phyloP scores from a whole-genome alignment of 1,284 basidiomycete genomes.

The Ustilago curta region DNA sequence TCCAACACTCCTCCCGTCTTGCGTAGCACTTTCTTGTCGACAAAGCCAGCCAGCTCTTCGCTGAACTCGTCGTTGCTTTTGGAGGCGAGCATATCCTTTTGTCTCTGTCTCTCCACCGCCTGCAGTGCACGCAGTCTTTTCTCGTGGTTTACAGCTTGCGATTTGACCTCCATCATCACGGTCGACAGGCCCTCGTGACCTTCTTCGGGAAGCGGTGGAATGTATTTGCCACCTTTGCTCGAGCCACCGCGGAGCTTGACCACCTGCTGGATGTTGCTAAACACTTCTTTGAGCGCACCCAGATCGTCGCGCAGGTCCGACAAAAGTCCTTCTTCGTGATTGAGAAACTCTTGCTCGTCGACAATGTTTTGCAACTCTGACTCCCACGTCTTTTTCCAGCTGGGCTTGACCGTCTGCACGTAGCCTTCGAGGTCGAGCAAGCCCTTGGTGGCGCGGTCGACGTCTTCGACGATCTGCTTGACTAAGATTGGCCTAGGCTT shows the following conservation, averaged over 20 bases:
- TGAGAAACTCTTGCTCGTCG: conserved; percentile 94
- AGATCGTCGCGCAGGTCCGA: conserved; percentile 65
- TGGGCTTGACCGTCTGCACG: conserved; percentile 88
- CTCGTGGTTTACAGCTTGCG: conserved; percentile 66
- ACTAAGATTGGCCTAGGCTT: conserved; percentile 83
- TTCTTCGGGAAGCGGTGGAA: conserved; percentile 65
- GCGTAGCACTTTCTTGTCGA: conserved; percentile 64
- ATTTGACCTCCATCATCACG: conserved; percentile 68
- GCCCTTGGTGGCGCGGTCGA: conserved; percentile 78
- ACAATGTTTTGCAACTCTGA: conserved; percentile 95
- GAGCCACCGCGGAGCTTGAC: conserved; percentile 62
- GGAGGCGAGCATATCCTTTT: conserved; percentile 54
- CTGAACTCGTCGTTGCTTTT: conserved; percentile 65
- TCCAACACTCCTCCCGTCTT: conserved; percentile 66
- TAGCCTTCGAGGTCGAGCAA: conserved; percentile 84
- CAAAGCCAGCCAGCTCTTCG: conserved; percentile 66
- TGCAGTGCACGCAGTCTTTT: conserved; percentile 66
- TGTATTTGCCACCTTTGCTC: conserved; percentile 52
- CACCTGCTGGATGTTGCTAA: conserved; percentile 67
- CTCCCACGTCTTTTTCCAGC: conserved; percentile 99
- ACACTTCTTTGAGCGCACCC: conserved; percentile 64
- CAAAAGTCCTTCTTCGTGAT: conserved; percentile 67
- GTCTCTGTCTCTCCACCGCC: conserved; percentile 63
- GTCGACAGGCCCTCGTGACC: conserved; percentile 66
- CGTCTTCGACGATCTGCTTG: conserved; percentile 80